phyloP scores from a whole-genome alignment of 139 green algal genomes.

The Pseudopediastrum boryanum region DNA sequence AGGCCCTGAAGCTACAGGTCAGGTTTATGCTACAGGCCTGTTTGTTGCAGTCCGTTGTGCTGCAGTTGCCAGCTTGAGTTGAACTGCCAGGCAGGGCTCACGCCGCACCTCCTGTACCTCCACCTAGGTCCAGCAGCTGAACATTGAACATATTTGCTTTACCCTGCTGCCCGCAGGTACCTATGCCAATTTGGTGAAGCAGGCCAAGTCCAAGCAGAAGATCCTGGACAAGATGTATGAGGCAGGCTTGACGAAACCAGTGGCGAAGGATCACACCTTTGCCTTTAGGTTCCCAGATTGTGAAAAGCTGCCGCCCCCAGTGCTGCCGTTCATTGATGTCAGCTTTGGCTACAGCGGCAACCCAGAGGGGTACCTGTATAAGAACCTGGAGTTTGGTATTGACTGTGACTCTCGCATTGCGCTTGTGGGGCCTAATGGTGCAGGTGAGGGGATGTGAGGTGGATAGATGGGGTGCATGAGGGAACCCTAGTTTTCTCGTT shows the following conservation, averaged over 20 bases:
- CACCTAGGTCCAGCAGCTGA: neutral
- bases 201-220: constrained; percentile 88
- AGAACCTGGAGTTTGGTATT: constrained; percentile 88
- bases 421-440: constrained; percentile 87
- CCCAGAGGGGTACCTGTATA: constrained; percentile 39
- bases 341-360: constrained; percentile 62
- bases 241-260: constrained; percentile 68
- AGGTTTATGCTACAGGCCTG: too few relatives aligned
- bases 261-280: constrained; percentile 65
- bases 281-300: constrained; percentile 53
- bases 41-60: too few relatives aligned
- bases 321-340: constrained; percentile 73
- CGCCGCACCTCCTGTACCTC: too few relatives aligned
- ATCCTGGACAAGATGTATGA: constrained; percentile 79
- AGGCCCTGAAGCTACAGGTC: too few relatives aligned
- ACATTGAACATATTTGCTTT: too few relatives aligned
- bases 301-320: constrained; percentile 80
- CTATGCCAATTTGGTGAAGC: constrained; percentile 79
- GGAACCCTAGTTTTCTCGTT: too few relatives aligned
- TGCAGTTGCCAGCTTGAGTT: too few relatives aligned
- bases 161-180: constrained; percentile 44
- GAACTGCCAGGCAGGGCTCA: too few relatives aligned
- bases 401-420: constrained; percentile 90
- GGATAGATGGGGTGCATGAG: too few relatives aligned
- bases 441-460: too few relatives aligned